phyloP scores from a whole-genome alignment of 305 asterid species.

The Coffea humblotiana region DNA sequence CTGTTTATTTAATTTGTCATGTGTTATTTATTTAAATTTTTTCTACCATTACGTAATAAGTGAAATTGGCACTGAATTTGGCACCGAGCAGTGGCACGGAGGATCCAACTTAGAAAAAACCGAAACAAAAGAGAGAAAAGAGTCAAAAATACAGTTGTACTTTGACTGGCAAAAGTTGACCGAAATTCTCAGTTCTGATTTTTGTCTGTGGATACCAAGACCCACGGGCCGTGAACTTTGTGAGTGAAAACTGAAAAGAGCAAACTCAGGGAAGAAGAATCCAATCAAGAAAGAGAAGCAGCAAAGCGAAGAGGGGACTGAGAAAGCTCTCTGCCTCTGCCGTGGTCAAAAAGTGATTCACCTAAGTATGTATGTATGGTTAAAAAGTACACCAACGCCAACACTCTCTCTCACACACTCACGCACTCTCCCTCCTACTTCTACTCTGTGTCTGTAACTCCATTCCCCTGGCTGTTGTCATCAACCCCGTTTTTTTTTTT shows the following conservation, averaged over 20 bases:
- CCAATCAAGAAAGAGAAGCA: neutral
- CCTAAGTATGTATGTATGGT: neutral
- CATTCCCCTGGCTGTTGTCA: neutral
- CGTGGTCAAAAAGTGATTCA: neutral
- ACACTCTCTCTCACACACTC: neutral
- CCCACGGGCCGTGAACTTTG: neutral
- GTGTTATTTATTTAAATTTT: no score
- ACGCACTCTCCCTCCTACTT: neutral
- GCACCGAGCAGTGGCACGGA: no score
- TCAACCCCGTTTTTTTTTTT: no score
- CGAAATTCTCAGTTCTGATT: neutral
- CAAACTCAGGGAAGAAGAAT: no score
- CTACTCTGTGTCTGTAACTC: neutral
- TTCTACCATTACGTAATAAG: no score
- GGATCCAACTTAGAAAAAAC: no score
- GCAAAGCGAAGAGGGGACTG: neutral
- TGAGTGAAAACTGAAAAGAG: no score
- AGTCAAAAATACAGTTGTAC: constrained; percentile 25
- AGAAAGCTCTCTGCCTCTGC: neutral
- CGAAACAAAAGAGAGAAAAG: no score
- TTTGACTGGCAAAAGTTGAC: constrained; percentile 5
- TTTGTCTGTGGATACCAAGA: neutral
- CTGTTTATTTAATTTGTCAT: no score
- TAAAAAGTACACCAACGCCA: neutral
- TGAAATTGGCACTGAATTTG: no score